Evolutionary conservation across 768 basidiomycete species (phyloP).

Genomic region (Panaeolus papilionaceus): DNA sequence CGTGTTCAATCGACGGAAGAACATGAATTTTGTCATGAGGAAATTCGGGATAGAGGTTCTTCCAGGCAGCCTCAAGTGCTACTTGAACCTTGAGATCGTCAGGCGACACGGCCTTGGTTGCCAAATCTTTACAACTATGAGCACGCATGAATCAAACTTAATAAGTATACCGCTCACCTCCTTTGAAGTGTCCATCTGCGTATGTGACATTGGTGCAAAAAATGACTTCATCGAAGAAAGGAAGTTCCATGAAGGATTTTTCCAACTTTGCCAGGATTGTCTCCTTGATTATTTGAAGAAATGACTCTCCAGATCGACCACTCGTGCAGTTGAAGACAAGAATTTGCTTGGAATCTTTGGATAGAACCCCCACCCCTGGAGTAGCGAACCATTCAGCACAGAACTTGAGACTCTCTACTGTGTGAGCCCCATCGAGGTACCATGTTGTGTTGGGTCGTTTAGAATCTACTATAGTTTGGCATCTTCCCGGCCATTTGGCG

Average conservation of each 20-base stretch:
- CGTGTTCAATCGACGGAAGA: constrained; percentile 88
- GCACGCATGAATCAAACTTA: background rate
- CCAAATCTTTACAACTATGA: constrained; percentile 64
- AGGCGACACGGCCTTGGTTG: constrained; percentile 67
- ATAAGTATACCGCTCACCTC: constrained; percentile 58
- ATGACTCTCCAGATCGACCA: constrained; percentile 79
- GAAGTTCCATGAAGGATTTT: constrained; percentile 39
- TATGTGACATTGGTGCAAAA: constrained; percentile 99
- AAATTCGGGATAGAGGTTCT: constrained; percentile 63
- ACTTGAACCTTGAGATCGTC: constrained; percentile 79
- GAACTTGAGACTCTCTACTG: constrained; percentile 84
- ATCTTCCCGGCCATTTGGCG: constrained; percentile 93
- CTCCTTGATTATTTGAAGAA: constrained; percentile 67
- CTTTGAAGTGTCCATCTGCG: constrained; percentile 86
- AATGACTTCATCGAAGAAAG: constrained; percentile 84
- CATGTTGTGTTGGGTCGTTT: constrained; percentile 61
- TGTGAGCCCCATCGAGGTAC: constrained; percentile 97
- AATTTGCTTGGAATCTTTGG: constrained; percentile 50
- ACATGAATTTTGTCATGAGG: constrained; percentile 72
- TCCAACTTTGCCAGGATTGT: constrained; percentile 52
- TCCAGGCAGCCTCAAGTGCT: constrained; percentile 80
- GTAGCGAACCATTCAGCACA: constrained; percentile 90
- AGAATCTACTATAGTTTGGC: constrained; percentile 82
- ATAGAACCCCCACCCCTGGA: constrained; percentile 57
- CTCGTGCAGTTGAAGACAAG: constrained; percentile 96